These are phyloP conservation scores for Arctium lappa DNA, from an alignment of 129 eudicot species.

Conservation along the genomic window DNA sequence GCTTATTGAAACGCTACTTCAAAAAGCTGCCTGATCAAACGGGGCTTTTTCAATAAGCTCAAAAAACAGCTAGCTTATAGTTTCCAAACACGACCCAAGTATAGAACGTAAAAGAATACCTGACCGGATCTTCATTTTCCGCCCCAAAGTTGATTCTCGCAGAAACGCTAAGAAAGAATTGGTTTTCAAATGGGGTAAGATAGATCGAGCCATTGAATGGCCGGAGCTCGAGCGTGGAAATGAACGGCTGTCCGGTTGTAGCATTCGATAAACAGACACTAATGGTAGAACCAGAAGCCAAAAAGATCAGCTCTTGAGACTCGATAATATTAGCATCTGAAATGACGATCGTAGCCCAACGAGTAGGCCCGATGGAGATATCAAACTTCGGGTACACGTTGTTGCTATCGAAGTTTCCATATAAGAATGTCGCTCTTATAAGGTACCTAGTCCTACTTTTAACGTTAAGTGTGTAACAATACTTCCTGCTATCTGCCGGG, in stretches of 20 bases:
- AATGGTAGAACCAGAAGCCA: slow-evolving; percentile 67
- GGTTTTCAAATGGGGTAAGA: slow-evolving; percentile 65
- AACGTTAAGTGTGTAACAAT: slow-evolving; percentile 81
- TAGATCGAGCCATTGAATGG: slow-evolving; percentile 88
- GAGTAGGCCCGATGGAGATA: slow-evolving; percentile 88
- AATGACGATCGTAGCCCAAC: slow-evolving; percentile 90
- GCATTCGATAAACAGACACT: slow-evolving; percentile 96
- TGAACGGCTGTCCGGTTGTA: slow-evolving; percentile 88
- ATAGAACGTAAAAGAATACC: slow-evolving; percentile 36
- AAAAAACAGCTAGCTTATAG: neutral
- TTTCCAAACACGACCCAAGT: neutral
- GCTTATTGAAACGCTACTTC: neutral
- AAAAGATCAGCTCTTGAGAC: slow-evolving; percentile 70
- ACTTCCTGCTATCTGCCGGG: slow-evolving; percentile 80
- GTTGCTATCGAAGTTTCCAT: slow-evolving; percentile 79
- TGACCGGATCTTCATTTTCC: slow-evolving; percentile 70
- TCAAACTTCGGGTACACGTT: slow-evolving; percentile 96
- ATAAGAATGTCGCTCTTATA: slow-evolving; percentile 85
- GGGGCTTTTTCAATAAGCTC: neutral
- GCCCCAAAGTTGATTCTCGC: slow-evolving; percentile 98
- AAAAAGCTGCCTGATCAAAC: neutral
- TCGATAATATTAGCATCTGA: slow-evolving; percentile 85
- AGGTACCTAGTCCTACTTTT: slow-evolving; percentile 80
- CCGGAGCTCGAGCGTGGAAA: slow-evolving; percentile 94
- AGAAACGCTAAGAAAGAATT: slow-evolving; percentile 76